Evolutionary conservation across 1,139 yeast genomes (phyloP).

Genomic region (Yamadazyma spencermartinsiae): DNA sequence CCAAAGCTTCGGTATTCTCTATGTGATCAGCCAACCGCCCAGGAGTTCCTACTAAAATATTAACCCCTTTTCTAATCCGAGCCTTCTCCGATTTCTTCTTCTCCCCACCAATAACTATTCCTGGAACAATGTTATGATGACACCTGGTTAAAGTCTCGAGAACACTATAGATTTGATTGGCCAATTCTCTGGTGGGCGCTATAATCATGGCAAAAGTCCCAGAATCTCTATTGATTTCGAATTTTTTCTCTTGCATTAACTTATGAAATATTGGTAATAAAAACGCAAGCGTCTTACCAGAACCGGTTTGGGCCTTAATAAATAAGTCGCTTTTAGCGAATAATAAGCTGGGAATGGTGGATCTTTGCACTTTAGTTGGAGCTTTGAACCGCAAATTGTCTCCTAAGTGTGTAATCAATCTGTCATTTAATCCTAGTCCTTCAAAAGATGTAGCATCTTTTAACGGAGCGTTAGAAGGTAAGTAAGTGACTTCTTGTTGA

Average conservation of each 20-base stretch:
- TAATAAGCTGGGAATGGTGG: constrained; percentile 73
- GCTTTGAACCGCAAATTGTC: constrained; percentile 58
- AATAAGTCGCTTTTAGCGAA: constrained; percentile 64
- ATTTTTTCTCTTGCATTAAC: constrained; percentile 53
- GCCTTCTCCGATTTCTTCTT: constrained; percentile 93
- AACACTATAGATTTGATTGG: constrained; percentile 86
- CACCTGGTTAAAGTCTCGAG: constrained; percentile 68
- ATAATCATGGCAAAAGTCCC: constrained; percentile 87
- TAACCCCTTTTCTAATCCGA: constrained; percentile 83
- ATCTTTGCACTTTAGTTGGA: constrained; percentile 86
- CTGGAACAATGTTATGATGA: constrained; percentile 85
- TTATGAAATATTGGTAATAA: constrained; percentile 77
- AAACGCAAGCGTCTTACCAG: constrained; percentile 90
- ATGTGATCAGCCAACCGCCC: constrained; percentile 92
- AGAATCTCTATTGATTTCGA: constrained; percentile 60
- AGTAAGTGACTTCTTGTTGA: constrained; percentile 21
- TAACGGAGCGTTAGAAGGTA: constrained; percentile 85
- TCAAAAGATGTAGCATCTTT: constrained; percentile 66
- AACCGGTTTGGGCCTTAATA: constrained; percentile 94
- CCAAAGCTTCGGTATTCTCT: constrained; percentile 74
- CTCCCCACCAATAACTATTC: constrained; percentile 93
- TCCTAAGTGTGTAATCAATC: constrained; percentile 54
- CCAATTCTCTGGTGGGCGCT: constrained; percentile 93
- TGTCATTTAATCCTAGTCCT: constrained; percentile 66
- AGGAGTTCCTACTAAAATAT: constrained; percentile 87